Percentiles rank a stretch among this genome's conserved stretches.
phyloP scores from a whole-genome alignment of 2,329 filamentous ascomycete species.

The Apiospora saccharicola region DNA sequence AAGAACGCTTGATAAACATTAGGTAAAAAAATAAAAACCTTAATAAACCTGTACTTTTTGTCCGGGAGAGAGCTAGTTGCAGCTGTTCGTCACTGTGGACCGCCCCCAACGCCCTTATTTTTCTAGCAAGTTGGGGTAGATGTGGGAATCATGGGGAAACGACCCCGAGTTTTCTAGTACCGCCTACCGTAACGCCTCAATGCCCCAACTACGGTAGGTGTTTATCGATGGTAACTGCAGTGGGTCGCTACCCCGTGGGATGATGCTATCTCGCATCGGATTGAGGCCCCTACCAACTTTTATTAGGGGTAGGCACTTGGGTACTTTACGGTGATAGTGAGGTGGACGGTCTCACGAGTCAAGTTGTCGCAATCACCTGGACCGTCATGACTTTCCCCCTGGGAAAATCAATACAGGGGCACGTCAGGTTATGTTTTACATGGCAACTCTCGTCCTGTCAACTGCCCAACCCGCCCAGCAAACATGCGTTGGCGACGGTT shows the following conservation, averaged over 20 bases:
- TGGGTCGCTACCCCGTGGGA: background rate
- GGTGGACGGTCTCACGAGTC: background rate
- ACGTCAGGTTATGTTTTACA: background rate
- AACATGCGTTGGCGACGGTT: background rate
- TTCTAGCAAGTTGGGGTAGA: background rate
- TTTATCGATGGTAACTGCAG: background rate
- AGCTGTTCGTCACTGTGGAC: background rate
- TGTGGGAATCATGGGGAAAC: slow-evolving; percentile 12
- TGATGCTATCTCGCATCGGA: background rate
- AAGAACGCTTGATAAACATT: background rate
- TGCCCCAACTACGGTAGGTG: background rate
- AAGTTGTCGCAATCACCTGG: background rate
- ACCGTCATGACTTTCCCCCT: background rate
- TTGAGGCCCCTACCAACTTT: background rate
- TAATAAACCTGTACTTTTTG: background rate
- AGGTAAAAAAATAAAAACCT: background rate
- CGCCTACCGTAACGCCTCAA: background rate
- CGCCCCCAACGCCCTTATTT: background rate
- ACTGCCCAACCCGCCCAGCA: background rate
- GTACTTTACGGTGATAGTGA: no score
- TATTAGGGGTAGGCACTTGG: background rate
- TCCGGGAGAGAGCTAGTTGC: background rate
- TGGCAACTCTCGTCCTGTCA: slow-evolving; percentile 1
- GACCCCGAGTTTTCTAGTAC: background rate
- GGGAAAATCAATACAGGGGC: no score